Conservation (phyloP, 176 grass and related monocot species). For the Luzula sylvatica region DNA sequence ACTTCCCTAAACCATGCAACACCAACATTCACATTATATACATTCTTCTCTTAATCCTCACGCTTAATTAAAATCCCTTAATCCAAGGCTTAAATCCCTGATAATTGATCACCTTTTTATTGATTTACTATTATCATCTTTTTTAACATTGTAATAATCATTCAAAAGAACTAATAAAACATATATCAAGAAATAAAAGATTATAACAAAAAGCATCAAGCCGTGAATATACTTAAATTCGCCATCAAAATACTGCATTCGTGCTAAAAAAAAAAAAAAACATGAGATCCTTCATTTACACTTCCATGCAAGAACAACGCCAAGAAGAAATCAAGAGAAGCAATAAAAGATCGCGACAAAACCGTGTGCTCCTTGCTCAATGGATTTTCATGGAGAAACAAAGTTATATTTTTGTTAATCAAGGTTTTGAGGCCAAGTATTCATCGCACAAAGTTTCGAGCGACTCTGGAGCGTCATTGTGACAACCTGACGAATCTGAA, state of each 20-base stretch:
- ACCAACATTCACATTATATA: slow-evolving; percentile 5
- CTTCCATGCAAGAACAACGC: too few relatives aligned
- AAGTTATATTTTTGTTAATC: neutral
- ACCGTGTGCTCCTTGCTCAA: too few relatives aligned
- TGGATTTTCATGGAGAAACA: too few relatives aligned
- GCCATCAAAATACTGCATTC: neutral
- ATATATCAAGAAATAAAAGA: neutral
- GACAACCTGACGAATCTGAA: slow-evolving; percentile 44
- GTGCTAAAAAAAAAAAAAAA: neutral
- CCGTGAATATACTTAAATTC: neutral
- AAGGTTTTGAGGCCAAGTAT: neutral
- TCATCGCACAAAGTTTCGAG: slow-evolving; percentile 5
- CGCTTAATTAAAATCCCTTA: neutral
- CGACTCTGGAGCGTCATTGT: slow-evolving; percentile 41
- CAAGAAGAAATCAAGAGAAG: too few relatives aligned
- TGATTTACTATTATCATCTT: neutral
- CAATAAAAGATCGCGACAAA: too few relatives aligned
- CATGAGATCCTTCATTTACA: neutral
- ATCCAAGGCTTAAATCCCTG: neutral
- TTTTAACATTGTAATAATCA: neutral
- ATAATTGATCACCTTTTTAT: neutral
- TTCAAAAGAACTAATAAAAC: neutral
- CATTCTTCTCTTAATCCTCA: slow-evolving; percentile 2
- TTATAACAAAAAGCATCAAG: neutral
- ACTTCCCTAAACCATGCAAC: neutral